Evolutionary conservation across 371 early-diverging fungal genomes (phyloP), one percentile per base, ranked within the genome.

Genomic region (Mortierella sp.): DNA sequence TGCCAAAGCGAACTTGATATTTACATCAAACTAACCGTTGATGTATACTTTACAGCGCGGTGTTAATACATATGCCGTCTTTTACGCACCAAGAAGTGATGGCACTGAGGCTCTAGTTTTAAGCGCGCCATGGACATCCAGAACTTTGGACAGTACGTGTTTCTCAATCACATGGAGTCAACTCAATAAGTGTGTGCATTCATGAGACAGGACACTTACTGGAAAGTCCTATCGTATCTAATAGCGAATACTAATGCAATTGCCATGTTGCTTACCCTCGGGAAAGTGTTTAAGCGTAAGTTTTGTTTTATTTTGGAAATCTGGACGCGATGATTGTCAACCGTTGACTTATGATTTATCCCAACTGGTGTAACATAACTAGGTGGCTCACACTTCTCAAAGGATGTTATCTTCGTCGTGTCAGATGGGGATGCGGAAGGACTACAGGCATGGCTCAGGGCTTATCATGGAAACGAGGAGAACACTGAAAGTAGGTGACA

Each of bases 51-150:
- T 53, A 24, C 57, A 84, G 84, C 55, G 58, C 21, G 95, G 94
- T 0, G 85, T 88, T 41, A 97, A 97, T 86, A 90, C 93, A n/a
- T 96, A 94, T 77, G 96, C 94, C 4, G 88, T 97, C 9, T 86
- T 95, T 63, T 87, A 92, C 38, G 94, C 98, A 16, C 96, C 96
- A 16, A 86, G 97, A 6, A 92, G 93, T 45, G 97, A 98, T 76
- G 95, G 96, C 4, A 95, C 96, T 36, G 98, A 98, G 83, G 94
- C 96, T 11, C 74, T 98, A 47, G 88, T 97, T 5, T 76, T 97
- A 16, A 90, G 92, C 38, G 94, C 96, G 4, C 89, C 96, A 33
- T 94, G 94, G 94, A 83, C 79, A 70, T 91, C 95, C 66, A 64
- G 76, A 41, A 67, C 82, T 33, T 50, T 53, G 21, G 62, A 79